These are phyloP conservation scores for Aphanomyces invadans DNA, from an alignment of 352 stramenopile species.

Conservation along the genomic window DNA sequence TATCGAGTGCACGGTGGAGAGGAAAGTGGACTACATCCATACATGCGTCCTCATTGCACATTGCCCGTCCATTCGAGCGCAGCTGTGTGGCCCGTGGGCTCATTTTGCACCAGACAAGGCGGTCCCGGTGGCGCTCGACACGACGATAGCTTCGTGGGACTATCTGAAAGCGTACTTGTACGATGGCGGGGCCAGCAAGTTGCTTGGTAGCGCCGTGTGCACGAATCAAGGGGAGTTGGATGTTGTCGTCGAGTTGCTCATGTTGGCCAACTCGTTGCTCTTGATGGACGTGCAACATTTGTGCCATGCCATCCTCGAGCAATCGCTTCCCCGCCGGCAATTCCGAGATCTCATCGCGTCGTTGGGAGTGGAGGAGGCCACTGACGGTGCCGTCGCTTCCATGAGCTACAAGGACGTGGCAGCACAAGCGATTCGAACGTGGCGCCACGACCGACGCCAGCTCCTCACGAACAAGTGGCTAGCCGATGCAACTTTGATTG, in stretches of 20 bases:
- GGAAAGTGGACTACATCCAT: not conserved
- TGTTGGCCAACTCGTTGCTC: not conserved
- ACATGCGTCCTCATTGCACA: not conserved
- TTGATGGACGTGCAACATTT: conserved; percentile 3
- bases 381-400: not conserved
- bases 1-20: not conserved
- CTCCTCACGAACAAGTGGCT: conserved; percentile 4
- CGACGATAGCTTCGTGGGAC: not conserved
- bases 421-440: not conserved
- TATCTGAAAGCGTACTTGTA: not conserved
- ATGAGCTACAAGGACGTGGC: not conserved
- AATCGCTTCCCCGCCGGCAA: not conserved
- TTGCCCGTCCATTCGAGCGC: conserved; percentile 8
- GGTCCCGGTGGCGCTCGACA: not conserved
- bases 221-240: not conserved
- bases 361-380: too few species aligned
- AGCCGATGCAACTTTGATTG: not conserved
- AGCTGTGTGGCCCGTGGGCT: conserved; percentile 5
- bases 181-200: not conserved
- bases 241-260: not conserved
- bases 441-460: not conserved
- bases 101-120: too few species aligned
- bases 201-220: not conserved
- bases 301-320: not conserved
- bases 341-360: not conserved